Evolutionary conservation across 2,329 filamentous ascomycete species (phyloP), one percentile per base, ranked within the genome.

Genomic region (Trichophaea hybrida): DNA sequence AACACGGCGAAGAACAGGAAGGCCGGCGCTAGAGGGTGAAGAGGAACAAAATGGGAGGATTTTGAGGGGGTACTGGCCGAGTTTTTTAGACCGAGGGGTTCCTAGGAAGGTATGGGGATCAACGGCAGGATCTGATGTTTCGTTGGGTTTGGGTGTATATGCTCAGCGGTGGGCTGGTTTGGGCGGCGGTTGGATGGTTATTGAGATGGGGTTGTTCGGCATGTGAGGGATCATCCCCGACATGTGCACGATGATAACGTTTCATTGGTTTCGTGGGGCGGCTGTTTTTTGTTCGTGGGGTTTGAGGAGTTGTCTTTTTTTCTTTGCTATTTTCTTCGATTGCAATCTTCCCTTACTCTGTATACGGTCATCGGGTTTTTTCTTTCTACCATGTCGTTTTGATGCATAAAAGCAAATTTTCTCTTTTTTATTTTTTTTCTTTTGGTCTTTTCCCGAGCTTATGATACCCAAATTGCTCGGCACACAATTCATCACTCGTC

Each of bases 251-350:
- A 33, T 13, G 50, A 24, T 53, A 24, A 49, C 15, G 17, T n/a
- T 37, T 13, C 13, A 46, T 46, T n/a, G 10, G 40, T n/a, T 46
- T 46, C 5, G 10, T 13, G 40, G 24, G 40, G 12, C 24, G 40
- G 40, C 32, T 33, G n/a, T 24, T 72, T 84, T 84, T 69, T 93
- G 81, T 78, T 96, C 97, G 73, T 94, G 82, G 75, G 80, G 85
- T 76, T 98, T 93, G 1, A 93, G 93, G 93, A 93, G 97, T 76
- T 72, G 38, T 43, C 38, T 43, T 43, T 24, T n/a, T 15, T 51
- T 51, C 31, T 51, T 51, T 51, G 4, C n/a, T 24, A 13, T 51
- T 51, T 51, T 50, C 17, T 50, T 50, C 17, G 8, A 10, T 50
- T 50, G 8, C 46, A 15, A 12, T 17, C 17, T 43, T 43, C n/a